Percentiles rank a stretch among this genome's conserved stretches.
Evolutionary conservation across 768 basidiomycete genomes (phyloP).

Genomic region (Mycena indigotica): DNA sequence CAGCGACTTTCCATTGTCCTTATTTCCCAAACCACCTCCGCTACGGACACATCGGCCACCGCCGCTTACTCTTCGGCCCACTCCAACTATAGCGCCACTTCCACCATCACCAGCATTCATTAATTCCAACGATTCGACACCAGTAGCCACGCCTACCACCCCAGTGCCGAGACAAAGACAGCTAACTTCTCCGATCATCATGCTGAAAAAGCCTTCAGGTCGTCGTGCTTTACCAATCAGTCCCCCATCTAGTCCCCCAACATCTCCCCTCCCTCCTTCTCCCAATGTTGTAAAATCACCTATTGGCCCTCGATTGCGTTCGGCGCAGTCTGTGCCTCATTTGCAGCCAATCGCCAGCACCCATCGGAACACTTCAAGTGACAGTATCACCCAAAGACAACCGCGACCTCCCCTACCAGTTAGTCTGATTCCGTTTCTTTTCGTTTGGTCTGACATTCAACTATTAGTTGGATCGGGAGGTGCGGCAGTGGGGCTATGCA

Average conservation of each 20-base stretch:
- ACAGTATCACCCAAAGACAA: background rate
- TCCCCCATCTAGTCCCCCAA: slow-evolving; percentile 36
- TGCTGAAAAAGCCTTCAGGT: slow-evolving; percentile 25
- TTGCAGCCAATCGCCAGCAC: slow-evolving; percentile 12
- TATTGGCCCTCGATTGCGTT: slow-evolving; percentile 12
- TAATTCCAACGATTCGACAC: slow-evolving; percentile 42
- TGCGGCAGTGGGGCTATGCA: slow-evolving; percentile 51
- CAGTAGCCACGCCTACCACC: slow-evolving; percentile 45
- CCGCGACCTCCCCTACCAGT: background rate
- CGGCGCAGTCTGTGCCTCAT: slow-evolving; percentile 26
- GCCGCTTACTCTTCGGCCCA: slow-evolving; percentile 25
- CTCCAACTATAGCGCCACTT: slow-evolving; percentile 30
- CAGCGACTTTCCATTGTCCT: slow-evolving; percentile 29
- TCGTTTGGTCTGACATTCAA: background rate
- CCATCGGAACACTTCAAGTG: slow-evolving; percentile 30
- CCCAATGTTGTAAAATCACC: background rate
- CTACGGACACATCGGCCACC: slow-evolving; percentile 26
- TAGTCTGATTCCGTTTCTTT: background rate
- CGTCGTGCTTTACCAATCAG: slow-evolving; percentile 12
- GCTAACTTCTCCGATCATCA: slow-evolving; percentile 22
- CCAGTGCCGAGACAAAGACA: too few species aligned
- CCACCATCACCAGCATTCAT: slow-evolving; percentile 36
- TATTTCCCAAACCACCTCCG: slow-evolving; percentile 44
- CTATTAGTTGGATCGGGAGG: slow-evolving; percentile 23
- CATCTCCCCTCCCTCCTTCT: slow-evolving; percentile 38